Conservation (phyloP, 192 early-diverging fungal genomes). For the Backusella psychrophila region DNA sequence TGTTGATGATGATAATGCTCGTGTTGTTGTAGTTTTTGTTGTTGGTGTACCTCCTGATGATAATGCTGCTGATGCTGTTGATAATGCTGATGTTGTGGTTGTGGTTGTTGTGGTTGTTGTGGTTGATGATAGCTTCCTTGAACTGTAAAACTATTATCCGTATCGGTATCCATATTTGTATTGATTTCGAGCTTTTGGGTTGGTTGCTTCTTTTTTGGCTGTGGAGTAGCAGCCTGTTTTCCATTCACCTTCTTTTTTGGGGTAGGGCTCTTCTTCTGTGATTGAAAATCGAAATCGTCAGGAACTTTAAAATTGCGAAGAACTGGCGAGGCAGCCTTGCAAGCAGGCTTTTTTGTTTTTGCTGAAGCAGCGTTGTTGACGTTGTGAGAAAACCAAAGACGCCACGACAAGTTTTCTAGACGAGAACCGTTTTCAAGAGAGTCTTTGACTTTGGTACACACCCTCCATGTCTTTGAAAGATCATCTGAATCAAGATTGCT, state of each 20-base stretch:
- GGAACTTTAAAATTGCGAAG: constrained; percentile 9
- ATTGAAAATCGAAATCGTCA: constrained; percentile 12
- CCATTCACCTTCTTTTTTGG: not conserved
- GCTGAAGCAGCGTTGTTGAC: constrained; percentile 14
- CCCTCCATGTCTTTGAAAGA: constrained; percentile 71
- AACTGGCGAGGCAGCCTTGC: not conserved
- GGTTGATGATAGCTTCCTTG: constrained; percentile 1
- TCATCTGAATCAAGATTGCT: constrained; percentile 71
- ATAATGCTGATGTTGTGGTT: not conserved
- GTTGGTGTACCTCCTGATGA: not conserved
- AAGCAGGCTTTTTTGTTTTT: constrained; percentile 3
- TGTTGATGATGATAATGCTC: not conserved
- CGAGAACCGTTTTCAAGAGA: constrained; percentile 77
- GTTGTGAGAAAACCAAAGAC: constrained; percentile 80
- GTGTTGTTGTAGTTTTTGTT: not conserved
- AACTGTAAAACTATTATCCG: not conserved
- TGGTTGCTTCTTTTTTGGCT: not conserved
- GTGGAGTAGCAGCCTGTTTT: not conserved
- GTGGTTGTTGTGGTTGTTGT: not conserved
- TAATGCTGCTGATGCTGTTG: constrained; percentile 3
- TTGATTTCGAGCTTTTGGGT: not conserved
- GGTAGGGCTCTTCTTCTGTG: constrained; percentile 5
- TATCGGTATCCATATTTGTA: constrained; percentile 4
- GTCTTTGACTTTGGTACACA: constrained; percentile 83
- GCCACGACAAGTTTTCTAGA: constrained; percentile 82